phyloP scores from a whole-genome alignment of 345 rosid species.

The Lenwebbia sp. region DNA sequence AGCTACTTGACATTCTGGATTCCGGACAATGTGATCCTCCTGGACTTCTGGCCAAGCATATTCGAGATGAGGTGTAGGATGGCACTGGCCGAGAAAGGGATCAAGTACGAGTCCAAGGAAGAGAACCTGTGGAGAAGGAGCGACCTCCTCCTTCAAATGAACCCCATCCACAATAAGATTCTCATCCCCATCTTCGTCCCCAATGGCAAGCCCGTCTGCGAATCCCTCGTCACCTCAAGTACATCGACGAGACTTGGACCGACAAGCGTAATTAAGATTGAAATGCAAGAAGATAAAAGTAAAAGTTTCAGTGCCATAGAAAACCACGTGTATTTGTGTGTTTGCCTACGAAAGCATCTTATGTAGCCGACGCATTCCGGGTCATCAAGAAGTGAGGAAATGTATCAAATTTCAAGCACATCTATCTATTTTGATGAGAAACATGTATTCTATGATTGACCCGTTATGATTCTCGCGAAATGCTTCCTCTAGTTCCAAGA shows the following conservation, averaged over 20 bases:
- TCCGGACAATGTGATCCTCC: neutral
- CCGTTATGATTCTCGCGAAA: neutral
- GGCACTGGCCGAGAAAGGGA: neutral
- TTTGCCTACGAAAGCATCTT: neutral
- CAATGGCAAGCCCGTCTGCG: no score
- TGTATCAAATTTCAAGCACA: neutral
- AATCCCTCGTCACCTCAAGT: no score
- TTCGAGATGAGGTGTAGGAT: constrained; percentile 3
- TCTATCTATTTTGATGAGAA: neutral
- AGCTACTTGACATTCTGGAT: no score
- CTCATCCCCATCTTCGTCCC: no score
- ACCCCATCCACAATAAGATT: neutral
- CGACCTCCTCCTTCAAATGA: constrained; percentile 1
- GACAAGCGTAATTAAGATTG: neutral
- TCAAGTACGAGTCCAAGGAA: neutral
- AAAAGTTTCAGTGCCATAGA: neutral
- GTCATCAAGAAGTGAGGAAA: neutral
- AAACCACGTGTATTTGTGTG: neutral
- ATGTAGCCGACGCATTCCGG: neutral
- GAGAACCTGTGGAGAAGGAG: neutral
- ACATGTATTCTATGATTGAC: neutral
- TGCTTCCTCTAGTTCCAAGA: neutral
- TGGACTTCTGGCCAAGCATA: constrained; percentile 2
- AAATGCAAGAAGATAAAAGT: neutral
- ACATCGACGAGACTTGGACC: no score